These are phyloP conservation scores for Eucalyptus camaldulensis DNA, from an alignment of 345 rosid genomes.

Conservation along the genomic window DNA sequence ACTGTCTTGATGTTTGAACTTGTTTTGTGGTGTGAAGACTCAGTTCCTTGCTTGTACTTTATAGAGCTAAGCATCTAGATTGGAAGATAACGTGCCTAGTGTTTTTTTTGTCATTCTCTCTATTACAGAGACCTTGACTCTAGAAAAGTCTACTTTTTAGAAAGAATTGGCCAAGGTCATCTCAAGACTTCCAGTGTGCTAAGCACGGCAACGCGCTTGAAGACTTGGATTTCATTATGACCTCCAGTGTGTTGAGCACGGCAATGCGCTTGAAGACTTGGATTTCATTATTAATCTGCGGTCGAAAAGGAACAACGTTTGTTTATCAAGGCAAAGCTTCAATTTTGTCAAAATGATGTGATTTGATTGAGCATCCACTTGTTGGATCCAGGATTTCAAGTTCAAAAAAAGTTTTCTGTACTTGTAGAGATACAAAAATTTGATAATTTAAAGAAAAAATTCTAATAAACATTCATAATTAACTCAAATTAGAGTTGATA, in stretches of 20 bases:
- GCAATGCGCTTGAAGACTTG: too few relatives aligned
- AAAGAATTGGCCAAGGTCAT: not conserved
- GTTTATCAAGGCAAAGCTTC: too few relatives aligned
- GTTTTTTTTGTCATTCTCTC: too few relatives aligned
- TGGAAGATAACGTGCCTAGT: not conserved
- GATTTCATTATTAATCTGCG: too few relatives aligned
- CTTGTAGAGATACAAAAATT: not conserved
- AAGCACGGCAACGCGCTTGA: not conserved
- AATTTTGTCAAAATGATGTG: too few relatives aligned
- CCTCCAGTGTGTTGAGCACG: too few relatives aligned
- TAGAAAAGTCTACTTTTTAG: not conserved
- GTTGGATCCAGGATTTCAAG: too few relatives aligned
- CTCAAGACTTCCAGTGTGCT: not conserved
- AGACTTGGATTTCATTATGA: too few relatives aligned
- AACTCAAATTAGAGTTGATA: not conserved
- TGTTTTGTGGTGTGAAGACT: not conserved
- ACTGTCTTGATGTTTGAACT: not conserved
- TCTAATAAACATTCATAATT: not conserved
- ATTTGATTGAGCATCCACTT: too few relatives aligned
- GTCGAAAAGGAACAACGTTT: too few relatives aligned
- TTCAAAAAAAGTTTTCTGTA: too few relatives aligned
- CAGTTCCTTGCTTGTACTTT: not conserved
- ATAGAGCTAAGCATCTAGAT: not conserved
- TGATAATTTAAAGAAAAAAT: not conserved
- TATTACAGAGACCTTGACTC: not conserved